phyloP scores from a whole-genome alignment of 352 stramenopile genomes.

The Phytophthora crassamura region DNA sequence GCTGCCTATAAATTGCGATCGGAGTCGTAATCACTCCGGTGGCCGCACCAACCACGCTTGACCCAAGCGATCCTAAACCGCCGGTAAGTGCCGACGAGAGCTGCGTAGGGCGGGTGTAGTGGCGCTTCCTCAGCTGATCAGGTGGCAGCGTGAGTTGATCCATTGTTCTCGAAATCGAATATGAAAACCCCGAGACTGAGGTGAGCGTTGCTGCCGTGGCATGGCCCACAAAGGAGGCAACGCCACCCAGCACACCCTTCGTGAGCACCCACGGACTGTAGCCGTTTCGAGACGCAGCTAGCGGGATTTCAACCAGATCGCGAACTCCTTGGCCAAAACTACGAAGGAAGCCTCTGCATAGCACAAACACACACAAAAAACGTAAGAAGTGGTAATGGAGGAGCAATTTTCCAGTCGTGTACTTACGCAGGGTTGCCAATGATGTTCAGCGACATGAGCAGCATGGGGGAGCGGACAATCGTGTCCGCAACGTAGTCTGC shows the following conservation, averaged over 20 bases:
- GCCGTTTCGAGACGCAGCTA: slow-evolving; percentile 68
- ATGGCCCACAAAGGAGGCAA: slow-evolving; percentile 79
- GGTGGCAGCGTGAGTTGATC: slow-evolving; percentile 78
- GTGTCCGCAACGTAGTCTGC: slow-evolving; percentile 85
- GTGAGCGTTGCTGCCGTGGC: slow-evolving; percentile 71
- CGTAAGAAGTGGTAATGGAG: background rate
- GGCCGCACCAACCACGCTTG: slow-evolving; percentile 78
- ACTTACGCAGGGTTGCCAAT: slow-evolving; percentile 87
- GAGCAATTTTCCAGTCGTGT: background rate
- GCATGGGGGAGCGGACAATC: slow-evolving; percentile 77
- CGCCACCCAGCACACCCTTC: slow-evolving; percentile 69
- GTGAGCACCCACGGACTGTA: slow-evolving; percentile 84
- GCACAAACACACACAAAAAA: slow-evolving; percentile 1
- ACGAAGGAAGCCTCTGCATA: slow-evolving; percentile 74
- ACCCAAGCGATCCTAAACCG: slow-evolving; percentile 74
- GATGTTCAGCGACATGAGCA: slow-evolving; percentile 89
- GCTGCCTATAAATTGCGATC: slow-evolving; percentile 77
- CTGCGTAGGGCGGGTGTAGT: slow-evolving; percentile 71
- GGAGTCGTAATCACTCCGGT: slow-evolving; percentile 81
- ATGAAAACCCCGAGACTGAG: slow-evolving; percentile 82
- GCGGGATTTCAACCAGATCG: slow-evolving; percentile 82
- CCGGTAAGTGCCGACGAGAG: slow-evolving; percentile 68
- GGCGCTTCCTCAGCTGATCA: slow-evolving; percentile 63
- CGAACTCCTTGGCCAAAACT: slow-evolving; percentile 71
- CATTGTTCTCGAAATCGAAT: slow-evolving; percentile 83